Conservation (phyloP, 306 rosid species). For the Quercus ilex region DNA sequence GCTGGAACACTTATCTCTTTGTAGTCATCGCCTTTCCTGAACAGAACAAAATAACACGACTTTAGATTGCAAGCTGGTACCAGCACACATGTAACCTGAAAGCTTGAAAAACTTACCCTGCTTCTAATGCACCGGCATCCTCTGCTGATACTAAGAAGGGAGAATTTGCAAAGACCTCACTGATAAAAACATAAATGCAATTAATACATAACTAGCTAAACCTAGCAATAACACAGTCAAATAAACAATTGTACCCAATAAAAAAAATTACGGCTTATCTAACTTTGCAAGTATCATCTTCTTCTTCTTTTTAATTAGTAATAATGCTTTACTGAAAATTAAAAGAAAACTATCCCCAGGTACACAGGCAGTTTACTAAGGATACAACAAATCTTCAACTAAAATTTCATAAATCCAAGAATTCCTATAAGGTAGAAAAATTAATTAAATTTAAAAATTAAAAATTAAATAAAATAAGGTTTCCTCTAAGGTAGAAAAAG, state of each 20-base stretch:
- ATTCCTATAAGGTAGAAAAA: no score
- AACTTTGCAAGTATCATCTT: neutral
- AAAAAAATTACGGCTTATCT: neutral
- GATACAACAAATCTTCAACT: no score
- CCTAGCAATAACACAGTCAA: constrained; percentile 3
- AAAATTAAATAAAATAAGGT: no score
- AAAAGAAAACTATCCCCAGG: no score
- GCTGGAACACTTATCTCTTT: constrained; percentile 77
- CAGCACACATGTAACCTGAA: neutral
- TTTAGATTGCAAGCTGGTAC: constrained; percentile 1
- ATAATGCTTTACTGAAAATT: no score
- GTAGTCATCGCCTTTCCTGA: constrained; percentile 70
- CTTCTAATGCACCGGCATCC: constrained; percentile 63
- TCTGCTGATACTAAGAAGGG: constrained; percentile 98
- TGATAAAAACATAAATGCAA: constrained; percentile 33
- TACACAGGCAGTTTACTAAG: no score
- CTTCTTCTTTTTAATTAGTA: no score
- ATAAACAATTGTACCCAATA: neutral
- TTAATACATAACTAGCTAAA: constrained; percentile 25
- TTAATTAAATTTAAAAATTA: no score
- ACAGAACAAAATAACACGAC: constrained; percentile 14
- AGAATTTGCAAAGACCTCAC: constrained; percentile 84
- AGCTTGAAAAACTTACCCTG: constrained; percentile 40
- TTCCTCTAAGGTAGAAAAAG: no score
- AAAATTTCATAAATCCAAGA: no score